A percentile compares a stretch with the other conserved stretches of the same genome.
Conservation (phyloP, 164 flowering plant genomes). For the Kingdonia uniflora region DNA sequence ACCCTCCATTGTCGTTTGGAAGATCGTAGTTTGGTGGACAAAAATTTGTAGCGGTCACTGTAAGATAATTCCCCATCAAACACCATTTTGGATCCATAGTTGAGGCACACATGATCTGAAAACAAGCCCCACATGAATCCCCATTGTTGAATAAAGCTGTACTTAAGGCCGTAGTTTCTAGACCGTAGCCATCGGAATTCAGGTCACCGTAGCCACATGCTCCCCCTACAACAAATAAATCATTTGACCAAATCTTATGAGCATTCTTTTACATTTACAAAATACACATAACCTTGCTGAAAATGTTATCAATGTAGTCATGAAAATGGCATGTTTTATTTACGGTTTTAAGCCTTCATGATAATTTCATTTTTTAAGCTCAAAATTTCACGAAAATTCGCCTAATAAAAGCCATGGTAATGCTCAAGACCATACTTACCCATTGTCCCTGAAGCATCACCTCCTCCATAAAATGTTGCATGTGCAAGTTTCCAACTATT, state of each 20-base stretch:
- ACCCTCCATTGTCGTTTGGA: constrained; percentile 37
- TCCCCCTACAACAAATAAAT: constrained; percentile 22
- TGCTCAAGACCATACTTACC: constrained; percentile 1
- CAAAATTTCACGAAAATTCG: too few species aligned
- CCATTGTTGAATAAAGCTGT: constrained; percentile 39
- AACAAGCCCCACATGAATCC: constrained; percentile 34
- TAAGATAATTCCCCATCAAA: constrained; percentile 17
- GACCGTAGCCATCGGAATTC: constrained; percentile 28
- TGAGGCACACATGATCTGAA: constrained; percentile 26
- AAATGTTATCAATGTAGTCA: not conserved
- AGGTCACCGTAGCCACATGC: constrained; percentile 43
- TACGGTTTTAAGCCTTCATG: too few species aligned
- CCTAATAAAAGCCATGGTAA: too few species aligned
- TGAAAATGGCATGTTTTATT: constrained; percentile 1
- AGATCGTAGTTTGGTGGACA: constrained; percentile 36
- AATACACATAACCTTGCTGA: not conserved
- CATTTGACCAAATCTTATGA: not conserved
- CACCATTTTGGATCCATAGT: constrained; percentile 27
- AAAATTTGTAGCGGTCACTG: constrained; percentile 37
- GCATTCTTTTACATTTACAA: not conserved
- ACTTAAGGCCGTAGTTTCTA: constrained; percentile 35
- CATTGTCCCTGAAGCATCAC: constrained; percentile 8
- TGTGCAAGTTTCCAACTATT: constrained; percentile 2
- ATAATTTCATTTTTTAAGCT: too few species aligned
- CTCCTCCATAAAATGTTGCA: constrained; percentile 7